These are phyloP conservation scores for Leishmania tarentolae DNA, from an alignment of 208 protist species.

Conservation along the genomic window DNA sequence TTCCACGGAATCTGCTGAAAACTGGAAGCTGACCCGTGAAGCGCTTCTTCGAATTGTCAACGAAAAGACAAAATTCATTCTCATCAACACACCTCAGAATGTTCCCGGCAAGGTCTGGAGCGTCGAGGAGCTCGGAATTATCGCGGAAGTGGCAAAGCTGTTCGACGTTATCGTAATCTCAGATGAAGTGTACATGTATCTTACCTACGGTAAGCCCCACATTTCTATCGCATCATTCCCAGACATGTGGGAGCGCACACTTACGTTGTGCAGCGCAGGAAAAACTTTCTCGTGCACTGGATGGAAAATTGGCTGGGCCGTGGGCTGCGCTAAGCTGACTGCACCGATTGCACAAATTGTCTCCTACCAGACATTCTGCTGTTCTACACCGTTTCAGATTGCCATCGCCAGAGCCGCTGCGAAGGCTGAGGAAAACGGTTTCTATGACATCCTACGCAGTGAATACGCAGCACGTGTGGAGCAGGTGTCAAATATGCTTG, in stretches of 20 bases:
- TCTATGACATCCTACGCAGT: conserved; percentile 50
- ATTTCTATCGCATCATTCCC: conserved; percentile 73
- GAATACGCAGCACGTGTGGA: conserved; percentile 57
- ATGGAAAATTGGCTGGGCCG: conserved; percentile 92
- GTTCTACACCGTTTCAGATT: conserved; percentile 88
- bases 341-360: conserved; percentile 45
- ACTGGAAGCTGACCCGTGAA: conserved; percentile 58
- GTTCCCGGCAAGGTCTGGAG: conserved; percentile 80
- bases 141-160: conserved; percentile 74
- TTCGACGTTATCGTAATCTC: conserved; percentile 67
- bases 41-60: conserved; percentile 67
- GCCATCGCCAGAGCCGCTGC: conserved; percentile 73
- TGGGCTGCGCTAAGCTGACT: conserved; percentile 53
- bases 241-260: conserved; percentile 90
- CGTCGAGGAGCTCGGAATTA: conserved; percentile 60
- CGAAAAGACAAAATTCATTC: conserved; percentile 79
- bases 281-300: conserved; percentile 95
- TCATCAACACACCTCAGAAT: conserved; percentile 96
- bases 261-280: conserved; percentile 89
- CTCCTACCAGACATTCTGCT: conserved; percentile 88
- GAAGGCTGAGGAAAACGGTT: conserved; percentile 47
- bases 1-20: conserved; percentile 34
- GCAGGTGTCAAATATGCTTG: conserved; percentile 42
- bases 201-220: conserved; percentile 74
- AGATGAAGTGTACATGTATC: conserved; percentile 93